These are phyloP conservation scores for Pichia sp. DNA, from an alignment of 1,139 yeast genomes.

Conservation along the genomic window DNA sequence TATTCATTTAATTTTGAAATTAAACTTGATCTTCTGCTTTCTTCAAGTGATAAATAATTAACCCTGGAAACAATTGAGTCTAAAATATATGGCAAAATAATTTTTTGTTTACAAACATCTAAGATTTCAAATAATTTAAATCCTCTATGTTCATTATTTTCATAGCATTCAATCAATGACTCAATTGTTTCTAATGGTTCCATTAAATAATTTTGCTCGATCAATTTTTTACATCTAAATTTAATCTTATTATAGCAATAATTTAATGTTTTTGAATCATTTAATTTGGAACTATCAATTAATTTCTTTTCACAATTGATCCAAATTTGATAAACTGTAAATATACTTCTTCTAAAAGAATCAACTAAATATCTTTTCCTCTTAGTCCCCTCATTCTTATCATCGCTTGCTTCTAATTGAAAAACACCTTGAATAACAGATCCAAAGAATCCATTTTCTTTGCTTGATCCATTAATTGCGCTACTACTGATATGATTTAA, in stretches of 20 bases:
- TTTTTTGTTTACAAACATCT: conserved; percentile 78
- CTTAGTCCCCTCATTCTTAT: conserved; percentile 47
- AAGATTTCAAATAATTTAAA: conserved; percentile 62
- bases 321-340: conserved; percentile 61
- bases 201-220: conserved; percentile 61
- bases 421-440: conserved; percentile 78
- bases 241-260: conserved; percentile 63
- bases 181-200: conserved; percentile 75
- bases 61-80: conserved; percentile 45
- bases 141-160: conserved; percentile 4
- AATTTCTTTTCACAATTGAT: conserved; percentile 57
- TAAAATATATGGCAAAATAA: conserved; percentile 64
- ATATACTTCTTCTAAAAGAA: conserved; percentile 58
- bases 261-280: conserved; percentile 38
- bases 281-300: conserved; percentile 9
- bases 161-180: conserved; percentile 43
- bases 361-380: conserved; percentile 50
- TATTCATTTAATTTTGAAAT: conserved; percentile 38
- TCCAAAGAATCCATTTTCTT: conserved; percentile 4
- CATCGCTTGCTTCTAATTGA: conserved; percentile 65
- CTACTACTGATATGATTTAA: conserved; percentile 19
- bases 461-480: not conserved
- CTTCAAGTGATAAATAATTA: conserved; percentile 31
- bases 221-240: conserved; percentile 59
- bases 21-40: conserved; percentile 36